Evolutionary conservation across 257 asterid genomes (phyloP).

Genomic region (Coffea canephora): DNA sequence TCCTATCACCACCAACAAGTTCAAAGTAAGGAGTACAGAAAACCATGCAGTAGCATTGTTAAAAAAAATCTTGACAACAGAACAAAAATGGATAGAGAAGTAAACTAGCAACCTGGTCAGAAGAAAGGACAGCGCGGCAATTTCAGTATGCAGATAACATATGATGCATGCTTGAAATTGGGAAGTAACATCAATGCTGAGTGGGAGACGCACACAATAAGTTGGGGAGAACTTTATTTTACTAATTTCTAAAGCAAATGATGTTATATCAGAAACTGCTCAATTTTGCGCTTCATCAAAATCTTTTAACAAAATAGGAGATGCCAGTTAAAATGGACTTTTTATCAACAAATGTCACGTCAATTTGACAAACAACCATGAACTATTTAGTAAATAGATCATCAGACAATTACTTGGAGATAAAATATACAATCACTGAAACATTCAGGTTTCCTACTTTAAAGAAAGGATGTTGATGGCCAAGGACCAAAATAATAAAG

Average conservation of each 20-base stretch:
- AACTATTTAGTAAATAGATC: background rate
- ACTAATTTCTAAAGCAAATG: background rate
- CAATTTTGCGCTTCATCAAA: background rate
- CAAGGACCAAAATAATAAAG: constrained; percentile 10
- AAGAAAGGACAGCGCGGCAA: too few species aligned
- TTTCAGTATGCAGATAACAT: background rate
- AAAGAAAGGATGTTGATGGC: constrained; percentile 10
- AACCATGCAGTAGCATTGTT: background rate
- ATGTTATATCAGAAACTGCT: background rate
- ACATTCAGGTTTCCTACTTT: constrained; percentile 1
- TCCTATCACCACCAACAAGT: constrained; percentile 44
- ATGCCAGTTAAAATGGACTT: background rate
- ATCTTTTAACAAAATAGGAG: background rate
- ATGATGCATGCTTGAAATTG: background rate
- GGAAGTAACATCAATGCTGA: background rate
- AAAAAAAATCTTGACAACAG: background rate
- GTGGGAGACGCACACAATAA: background rate
- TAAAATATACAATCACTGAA: background rate
- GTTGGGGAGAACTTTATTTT: background rate
- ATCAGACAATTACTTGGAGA: background rate
- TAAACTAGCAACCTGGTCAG: background rate
- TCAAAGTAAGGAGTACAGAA: constrained; percentile 24
- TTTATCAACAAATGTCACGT: background rate
- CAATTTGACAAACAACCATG: background rate
- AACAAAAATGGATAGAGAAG: background rate